These are phyloP conservation scores for Ramularia endophylla DNA, from an alignment of 2,329 filamentous ascomycete species.

Conservation along the genomic window DNA sequence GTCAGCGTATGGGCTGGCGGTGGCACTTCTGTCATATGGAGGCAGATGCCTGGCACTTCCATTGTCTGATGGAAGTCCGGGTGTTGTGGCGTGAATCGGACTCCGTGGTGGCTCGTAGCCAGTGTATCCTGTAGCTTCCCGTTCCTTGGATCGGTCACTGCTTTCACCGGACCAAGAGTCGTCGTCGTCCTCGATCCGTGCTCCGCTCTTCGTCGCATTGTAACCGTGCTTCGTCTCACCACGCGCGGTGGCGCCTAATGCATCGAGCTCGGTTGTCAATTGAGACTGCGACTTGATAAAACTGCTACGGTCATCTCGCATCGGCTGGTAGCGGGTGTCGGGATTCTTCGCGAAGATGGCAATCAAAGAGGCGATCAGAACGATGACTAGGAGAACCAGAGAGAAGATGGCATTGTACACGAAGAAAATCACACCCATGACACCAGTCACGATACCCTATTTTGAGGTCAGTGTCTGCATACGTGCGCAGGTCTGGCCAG, in stretches of 20 bases:
- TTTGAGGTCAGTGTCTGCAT: neutral
- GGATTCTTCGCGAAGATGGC: constrained; percentile 89
- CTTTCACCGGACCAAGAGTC: constrained; percentile 60
- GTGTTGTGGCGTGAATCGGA: constrained; percentile 43
- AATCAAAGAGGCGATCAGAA: constrained; percentile 70
- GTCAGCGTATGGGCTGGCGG: constrained; percentile 26
- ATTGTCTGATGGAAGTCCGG: constrained; percentile 40
- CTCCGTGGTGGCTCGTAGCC: constrained; percentile 39
- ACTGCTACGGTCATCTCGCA: constrained; percentile 91
- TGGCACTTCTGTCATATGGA: constrained; percentile 33
- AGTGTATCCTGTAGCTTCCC: constrained; percentile 21
- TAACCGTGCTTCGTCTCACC: constrained; percentile 58
- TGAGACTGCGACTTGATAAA: constrained; percentile 96
- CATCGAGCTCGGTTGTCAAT: constrained; percentile 83
- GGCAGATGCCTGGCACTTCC: constrained; percentile 35
- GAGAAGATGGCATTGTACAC: constrained; percentile 80
- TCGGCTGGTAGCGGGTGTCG: constrained; percentile 89
- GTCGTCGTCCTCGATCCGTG: constrained; percentile 65
- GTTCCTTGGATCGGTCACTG: constrained; percentile 35
- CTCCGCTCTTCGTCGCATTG: constrained; percentile 46
- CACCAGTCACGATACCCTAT: constrained; percentile 70
- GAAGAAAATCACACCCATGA: constrained; percentile 86
- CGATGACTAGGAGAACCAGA: constrained; percentile 73
- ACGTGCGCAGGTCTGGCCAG: too few relatives aligned
- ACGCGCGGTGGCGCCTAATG: constrained; percentile 79